These are phyloP conservation scores for Trichomonascaceae sp. DNA, from an alignment of 1,139 yeast species.

Conservation along the genomic window DNA sequence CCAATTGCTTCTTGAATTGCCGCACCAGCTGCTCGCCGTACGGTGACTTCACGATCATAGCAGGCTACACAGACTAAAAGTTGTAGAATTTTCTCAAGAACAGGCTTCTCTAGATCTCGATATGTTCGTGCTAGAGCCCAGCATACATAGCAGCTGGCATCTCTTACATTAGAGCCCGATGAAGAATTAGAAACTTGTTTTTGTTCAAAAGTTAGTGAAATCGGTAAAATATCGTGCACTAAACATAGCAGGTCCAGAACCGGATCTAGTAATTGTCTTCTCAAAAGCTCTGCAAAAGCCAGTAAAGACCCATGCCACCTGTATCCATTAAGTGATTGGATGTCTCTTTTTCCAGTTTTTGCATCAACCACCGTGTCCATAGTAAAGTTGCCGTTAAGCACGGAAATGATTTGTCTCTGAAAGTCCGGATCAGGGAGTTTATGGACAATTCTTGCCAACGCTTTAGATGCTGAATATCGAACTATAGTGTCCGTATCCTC, in stretches of 20 bases:
- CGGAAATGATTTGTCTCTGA: constrained; percentile 32
- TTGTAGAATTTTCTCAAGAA: constrained; percentile 23
- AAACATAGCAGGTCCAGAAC: constrained; percentile 20
- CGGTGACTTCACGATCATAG: constrained; percentile 66
- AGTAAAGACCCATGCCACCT: constrained; percentile 43
- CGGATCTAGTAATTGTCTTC: constrained; percentile 26
- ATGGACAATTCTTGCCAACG: constrained; percentile 37
- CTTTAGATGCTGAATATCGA: constrained; percentile 43
- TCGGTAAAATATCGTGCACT: constrained; percentile 29
- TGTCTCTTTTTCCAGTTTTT: constrained; percentile 3
- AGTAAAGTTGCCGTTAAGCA: constrained; percentile 29
- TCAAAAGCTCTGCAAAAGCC: constrained; percentile 41
- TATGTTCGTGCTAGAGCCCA: constrained; percentile 56
- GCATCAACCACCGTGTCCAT: constrained; percentile 15
- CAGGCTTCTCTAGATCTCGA: constrained; percentile 27
- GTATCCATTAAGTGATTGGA: constrained; percentile 29
- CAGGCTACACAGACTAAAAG: constrained; percentile 47
- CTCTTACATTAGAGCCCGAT: constrained; percentile 66
- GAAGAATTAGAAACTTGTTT: constrained; percentile 39
- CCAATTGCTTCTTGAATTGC: constrained; percentile 85
- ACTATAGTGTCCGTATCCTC: constrained; percentile 37
- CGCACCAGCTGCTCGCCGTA: constrained; percentile 79
- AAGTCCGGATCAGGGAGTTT: constrained; percentile 27
- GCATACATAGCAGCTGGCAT: constrained; percentile 72
- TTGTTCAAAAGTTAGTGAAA: constrained; percentile 51